A percentile compares a stretch with the other conserved stretches of the same genome.
Conservation (phyloP, 2,329 filamentous ascomycete genomes). For the Plectosphaerella cucumerina region DNA sequence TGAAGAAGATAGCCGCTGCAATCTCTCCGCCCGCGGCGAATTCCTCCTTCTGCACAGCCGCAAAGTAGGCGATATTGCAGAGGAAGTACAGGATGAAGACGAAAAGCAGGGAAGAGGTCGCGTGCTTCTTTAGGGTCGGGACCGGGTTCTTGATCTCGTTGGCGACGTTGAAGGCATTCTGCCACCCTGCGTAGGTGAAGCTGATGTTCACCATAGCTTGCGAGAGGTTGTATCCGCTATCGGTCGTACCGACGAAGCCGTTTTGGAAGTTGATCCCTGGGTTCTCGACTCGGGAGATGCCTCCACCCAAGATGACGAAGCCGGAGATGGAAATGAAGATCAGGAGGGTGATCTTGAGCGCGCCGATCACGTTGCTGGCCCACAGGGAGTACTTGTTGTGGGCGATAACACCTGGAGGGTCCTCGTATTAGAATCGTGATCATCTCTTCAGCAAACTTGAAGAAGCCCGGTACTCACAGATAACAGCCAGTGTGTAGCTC, state of each 20-base stretch:
- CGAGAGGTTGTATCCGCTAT: slow-evolving; percentile 27
- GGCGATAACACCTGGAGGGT: slow-evolving; percentile 20
- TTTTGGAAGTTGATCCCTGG: slow-evolving; percentile 27
- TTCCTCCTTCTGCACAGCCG: slow-evolving; percentile 47
- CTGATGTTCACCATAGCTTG: slow-evolving; percentile 53
- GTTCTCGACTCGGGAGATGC: slow-evolving; percentile 19
- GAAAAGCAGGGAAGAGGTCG: slow-evolving; percentile 41
- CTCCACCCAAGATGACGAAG: slow-evolving; percentile 49
- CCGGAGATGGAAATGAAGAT: slow-evolving; percentile 57
- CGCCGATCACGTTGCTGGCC: slow-evolving; percentile 50
- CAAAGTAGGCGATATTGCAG: slow-evolving; percentile 57
- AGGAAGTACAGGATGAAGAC: slow-evolving; percentile 52
- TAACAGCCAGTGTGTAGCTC: slow-evolving; percentile 53
- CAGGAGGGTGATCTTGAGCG: slow-evolving; percentile 57
- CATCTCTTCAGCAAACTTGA: not conserved
- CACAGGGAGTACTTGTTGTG: slow-evolving; percentile 53
- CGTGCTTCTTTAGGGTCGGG: slow-evolving; percentile 45
- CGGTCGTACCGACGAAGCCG: slow-evolving; percentile 25
- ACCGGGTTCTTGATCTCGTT: slow-evolving; percentile 59
- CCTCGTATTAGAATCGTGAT: not conserved
- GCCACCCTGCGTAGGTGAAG: slow-evolving; percentile 52
- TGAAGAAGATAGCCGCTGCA: slow-evolving; percentile 54
- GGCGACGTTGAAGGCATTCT: slow-evolving; percentile 57
- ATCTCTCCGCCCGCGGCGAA: slow-evolving; percentile 46
- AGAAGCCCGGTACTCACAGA: slow-evolving; percentile 29